Evolutionary conservation across 2,329 filamentous ascomycete genomes (phyloP).

Genomic region (Cadophora gregata): DNA sequence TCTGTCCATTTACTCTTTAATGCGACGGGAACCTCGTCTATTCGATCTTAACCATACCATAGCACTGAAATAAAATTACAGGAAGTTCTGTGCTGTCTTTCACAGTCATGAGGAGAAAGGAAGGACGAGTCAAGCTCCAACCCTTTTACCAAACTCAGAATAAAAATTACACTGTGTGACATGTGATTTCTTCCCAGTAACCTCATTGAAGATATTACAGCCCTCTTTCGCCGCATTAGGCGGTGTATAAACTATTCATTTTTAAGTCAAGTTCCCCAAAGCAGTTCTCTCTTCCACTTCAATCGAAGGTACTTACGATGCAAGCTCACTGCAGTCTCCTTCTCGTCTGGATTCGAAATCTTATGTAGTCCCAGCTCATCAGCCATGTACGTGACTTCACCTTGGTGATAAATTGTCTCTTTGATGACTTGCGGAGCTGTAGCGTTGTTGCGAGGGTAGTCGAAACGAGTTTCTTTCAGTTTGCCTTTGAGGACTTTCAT

Average conservation of each 20-base stretch:
- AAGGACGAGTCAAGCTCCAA: not conserved
- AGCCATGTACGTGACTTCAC: conserved; percentile 88
- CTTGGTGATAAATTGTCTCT: conserved; percentile 70
- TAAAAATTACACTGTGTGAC: conserved; percentile 75
- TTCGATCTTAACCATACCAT: not conserved
- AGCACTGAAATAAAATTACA: not conserved
- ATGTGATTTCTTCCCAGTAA: conserved; percentile 76
- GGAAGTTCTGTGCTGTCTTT: not conserved
- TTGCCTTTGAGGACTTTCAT: conserved; percentile 84
- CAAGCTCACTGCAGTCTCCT: conserved; percentile 81
- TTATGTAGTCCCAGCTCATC: conserved; percentile 87
- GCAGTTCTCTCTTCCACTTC: not conserved
- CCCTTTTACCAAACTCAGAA: conserved; percentile 60
- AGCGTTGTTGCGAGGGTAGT: conserved; percentile 62
- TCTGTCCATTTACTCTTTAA: not conserved
- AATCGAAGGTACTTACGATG: conserved; percentile 60
- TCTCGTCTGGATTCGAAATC: conserved; percentile 74
- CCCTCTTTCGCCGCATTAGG: conserved; percentile 86
- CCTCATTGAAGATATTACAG: conserved; percentile 80
- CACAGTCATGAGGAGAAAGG: not conserved
- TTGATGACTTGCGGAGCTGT: conserved; percentile 68
- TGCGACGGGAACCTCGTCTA: not conserved
- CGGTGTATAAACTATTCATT: conserved; percentile 73
- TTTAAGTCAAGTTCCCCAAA: conserved; percentile 15
- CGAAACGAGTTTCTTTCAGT: conserved; percentile 82